Evolutionary conservation across 2,329 filamentous ascomycete genomes (phyloP).

Genomic region (Periconia macrospinosa): DNA sequence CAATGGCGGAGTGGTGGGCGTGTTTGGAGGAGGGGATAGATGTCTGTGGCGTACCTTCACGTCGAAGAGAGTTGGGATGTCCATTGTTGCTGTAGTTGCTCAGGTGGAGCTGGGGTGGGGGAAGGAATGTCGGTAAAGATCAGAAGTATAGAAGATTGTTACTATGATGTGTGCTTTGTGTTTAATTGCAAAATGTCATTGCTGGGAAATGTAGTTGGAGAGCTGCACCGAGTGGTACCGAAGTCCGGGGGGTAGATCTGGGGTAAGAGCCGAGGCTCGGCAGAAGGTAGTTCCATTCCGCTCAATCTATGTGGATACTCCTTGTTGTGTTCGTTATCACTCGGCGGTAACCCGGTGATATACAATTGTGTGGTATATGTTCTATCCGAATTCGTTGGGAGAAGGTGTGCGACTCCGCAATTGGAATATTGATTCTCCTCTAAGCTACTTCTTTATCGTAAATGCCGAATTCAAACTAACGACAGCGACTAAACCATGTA

Average conservation of each 20-base stretch:
- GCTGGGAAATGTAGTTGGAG: not conserved
- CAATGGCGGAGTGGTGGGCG: slow-evolving; percentile 3
- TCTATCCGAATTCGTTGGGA: too few species aligned
- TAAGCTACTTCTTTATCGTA: too few species aligned
- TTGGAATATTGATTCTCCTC: too few species aligned
- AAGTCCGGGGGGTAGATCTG: not conserved
- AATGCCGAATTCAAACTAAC: too few species aligned
- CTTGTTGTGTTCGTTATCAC: too few species aligned
- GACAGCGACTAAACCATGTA: not conserved
- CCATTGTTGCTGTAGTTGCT: slow-evolving; percentile 27
- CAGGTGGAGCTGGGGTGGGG: not conserved
- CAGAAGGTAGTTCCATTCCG: not conserved
- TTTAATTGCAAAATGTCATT: not conserved
- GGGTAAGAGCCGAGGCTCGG: slow-evolving; percentile 2
- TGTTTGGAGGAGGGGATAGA: not conserved
- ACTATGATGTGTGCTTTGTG: not conserved
- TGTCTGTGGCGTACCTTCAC: slow-evolving; percentile 36
- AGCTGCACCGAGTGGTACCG: not conserved
- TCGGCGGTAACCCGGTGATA: too few species aligned
- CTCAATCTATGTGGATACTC: too few species aligned
- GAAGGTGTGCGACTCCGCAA: too few species aligned
- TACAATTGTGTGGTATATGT: too few species aligned
- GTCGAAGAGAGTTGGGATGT: slow-evolving; percentile 38
- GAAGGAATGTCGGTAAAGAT: not conserved
- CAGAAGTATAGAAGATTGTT: not conserved